Percentiles rank a stretch among this genome's conserved stretches.
phyloP scores from a whole-genome alignment of 202 grass and related monocot genomes.

The Eragrostis tef region DNA sequence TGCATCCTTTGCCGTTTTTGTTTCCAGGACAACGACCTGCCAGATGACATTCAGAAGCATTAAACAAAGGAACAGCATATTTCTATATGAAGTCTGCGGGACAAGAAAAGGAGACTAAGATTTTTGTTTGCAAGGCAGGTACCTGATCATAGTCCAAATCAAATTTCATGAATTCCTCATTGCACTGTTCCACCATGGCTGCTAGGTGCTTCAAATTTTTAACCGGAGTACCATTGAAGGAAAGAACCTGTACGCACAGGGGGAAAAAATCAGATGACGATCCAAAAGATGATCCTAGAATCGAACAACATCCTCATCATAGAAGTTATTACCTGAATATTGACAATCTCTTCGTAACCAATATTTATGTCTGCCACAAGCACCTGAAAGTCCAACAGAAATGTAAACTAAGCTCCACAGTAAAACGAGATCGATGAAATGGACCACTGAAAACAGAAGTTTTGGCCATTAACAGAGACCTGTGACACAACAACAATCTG shows the following conservation, averaged over 20 bases:
- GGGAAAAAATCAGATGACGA: neutral
- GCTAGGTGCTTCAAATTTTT: conserved; percentile 88
- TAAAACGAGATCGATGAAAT: neutral
- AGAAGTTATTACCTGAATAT: conserved; percentile 71
- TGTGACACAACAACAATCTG: conserved; percentile 93
- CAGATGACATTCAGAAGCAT: conserved; percentile 34
- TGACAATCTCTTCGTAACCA: conserved; percentile 95
- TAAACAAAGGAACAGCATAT: neutral
- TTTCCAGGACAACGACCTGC: conserved; percentile 84
- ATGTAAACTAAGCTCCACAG: neutral
- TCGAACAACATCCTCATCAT: neutral
- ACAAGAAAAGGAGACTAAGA: neutral
- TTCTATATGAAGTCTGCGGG: neutral
- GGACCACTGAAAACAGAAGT: neutral
- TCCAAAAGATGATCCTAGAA: neutral
- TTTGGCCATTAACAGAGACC: conserved; percentile 46
- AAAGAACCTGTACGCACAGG: conserved; percentile 59
- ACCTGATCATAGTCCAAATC: conserved; percentile 96
- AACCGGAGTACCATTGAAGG: conserved; percentile 76
- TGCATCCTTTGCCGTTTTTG: conserved; percentile 82
- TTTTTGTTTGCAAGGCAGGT: neutral
- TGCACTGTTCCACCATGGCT: conserved; percentile 81
- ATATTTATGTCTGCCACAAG: conserved; percentile 99
- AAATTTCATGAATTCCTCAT: conserved; percentile 76
- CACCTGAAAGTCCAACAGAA: conserved; percentile 63